Conservation (phyloP, 495 filamentous ascomycete species). For the Xylaria castorea region DNA sequence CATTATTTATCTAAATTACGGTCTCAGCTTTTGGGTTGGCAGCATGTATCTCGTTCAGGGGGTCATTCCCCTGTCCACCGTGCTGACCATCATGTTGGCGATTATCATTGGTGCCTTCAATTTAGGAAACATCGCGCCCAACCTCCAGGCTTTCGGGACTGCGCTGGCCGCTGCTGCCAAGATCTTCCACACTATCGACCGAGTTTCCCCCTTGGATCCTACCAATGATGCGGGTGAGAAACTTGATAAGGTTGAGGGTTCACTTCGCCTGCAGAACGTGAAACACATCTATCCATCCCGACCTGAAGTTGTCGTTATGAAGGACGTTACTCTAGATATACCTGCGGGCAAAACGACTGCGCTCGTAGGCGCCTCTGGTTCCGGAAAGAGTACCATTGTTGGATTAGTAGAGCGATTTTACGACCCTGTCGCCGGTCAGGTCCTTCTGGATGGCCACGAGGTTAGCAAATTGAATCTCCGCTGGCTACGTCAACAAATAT, state of each 20-base stretch:
- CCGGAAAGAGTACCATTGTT: constrained; percentile 91
- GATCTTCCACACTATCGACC: constrained; percentile 92
- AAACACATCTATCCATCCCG: constrained; percentile 95
- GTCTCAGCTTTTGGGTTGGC: constrained; percentile 94
- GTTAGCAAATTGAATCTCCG: constrained; percentile 81
- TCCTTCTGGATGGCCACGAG: constrained; percentile 85
- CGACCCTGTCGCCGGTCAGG: constrained; percentile 77
- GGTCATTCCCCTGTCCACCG: constrained; percentile 58
- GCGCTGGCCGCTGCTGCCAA: constrained; percentile 84
- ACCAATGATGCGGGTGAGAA: constrained; percentile 71
- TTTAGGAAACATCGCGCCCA: constrained; percentile 86
- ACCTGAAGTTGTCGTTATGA: constrained; percentile 86
- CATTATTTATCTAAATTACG: constrained; percentile 87
- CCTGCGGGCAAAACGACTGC: constrained; percentile 88
- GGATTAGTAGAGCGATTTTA: constrained; percentile 95
- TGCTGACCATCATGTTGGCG: constrained; percentile 85
- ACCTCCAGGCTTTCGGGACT: constrained; percentile 82
- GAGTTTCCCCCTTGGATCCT: constrained; percentile 85
- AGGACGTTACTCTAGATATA: constrained; percentile 77
- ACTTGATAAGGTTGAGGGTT: constrained; percentile 74
- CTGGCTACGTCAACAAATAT: constrained; percentile 91
- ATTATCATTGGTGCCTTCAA: constrained; percentile 93
- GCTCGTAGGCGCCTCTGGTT: constrained; percentile 85
- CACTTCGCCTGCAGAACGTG: constrained; percentile 80
- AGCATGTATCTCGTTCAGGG: constrained; percentile 76